phyloP scores from a whole-genome alignment of 1,139 yeast species.

The Yamadazyma spencermartinsiae region DNA sequence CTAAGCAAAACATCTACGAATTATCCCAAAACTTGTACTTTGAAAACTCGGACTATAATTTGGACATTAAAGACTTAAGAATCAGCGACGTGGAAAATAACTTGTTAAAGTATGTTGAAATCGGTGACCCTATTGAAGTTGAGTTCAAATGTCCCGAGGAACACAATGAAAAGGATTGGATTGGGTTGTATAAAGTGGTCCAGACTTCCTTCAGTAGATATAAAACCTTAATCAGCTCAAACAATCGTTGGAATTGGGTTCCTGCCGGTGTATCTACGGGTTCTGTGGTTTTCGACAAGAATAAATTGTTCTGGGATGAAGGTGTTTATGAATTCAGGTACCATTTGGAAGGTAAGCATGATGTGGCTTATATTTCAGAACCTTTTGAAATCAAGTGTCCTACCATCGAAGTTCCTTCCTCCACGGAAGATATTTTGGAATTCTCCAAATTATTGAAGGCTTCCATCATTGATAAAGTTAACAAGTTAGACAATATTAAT shows the following conservation, averaged over 20 bases:
- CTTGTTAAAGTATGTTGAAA: constrained; percentile 25
- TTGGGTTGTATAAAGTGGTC: constrained; percentile 69
- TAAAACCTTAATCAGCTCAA: constrained; percentile 61
- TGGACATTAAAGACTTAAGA: constrained; percentile 26
- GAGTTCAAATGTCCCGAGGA: constrained; percentile 56
- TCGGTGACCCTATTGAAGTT: constrained; percentile 59
- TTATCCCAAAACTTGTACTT: constrained; percentile 43
- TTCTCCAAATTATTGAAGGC: constrained; percentile 35
- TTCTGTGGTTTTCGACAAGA: constrained; percentile 49
- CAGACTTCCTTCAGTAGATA: constrained; percentile 62
- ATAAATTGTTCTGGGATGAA: constrained; percentile 61
- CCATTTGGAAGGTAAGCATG: constrained; percentile 70
- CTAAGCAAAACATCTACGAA: constrained; percentile 41
- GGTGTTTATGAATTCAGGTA: constrained; percentile 80
- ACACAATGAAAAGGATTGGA: constrained; percentile 62
- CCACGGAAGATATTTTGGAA: constrained; percentile 19
- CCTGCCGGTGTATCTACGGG: constrained; percentile 41
- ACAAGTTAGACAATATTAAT: constrained; percentile 27
- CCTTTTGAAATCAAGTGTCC: constrained; percentile 67
- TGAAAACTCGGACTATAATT: constrained; percentile 37
- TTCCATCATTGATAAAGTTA: constrained; percentile 33
- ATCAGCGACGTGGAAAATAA: constrained; percentile 16
- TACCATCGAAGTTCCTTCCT: constrained; percentile 37
- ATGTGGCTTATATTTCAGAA: constrained; percentile 63
- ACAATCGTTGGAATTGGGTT: constrained; percentile 70